Evolutionary conservation across 257 asterid species (phyloP).

Genomic region (Plantago elongata): DNA sequence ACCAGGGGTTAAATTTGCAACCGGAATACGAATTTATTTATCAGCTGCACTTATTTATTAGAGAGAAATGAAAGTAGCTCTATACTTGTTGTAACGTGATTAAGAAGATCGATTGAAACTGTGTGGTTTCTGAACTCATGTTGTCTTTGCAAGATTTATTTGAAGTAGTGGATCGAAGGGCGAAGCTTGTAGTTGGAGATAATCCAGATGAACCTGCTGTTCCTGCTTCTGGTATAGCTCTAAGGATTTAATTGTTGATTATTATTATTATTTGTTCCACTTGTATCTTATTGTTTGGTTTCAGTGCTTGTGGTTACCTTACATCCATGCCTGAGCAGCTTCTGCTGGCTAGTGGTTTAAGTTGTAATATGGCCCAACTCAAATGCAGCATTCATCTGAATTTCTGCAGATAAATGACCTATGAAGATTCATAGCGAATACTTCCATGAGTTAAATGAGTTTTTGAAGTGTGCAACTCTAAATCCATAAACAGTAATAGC

Average conservation of each 20-base stretch:
- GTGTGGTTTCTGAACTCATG: slow-evolving; percentile 12
- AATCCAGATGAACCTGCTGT: slow-evolving; percentile 62
- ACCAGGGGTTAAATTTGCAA: too few species aligned
- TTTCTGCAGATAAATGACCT: not conserved
- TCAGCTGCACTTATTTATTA: slow-evolving; percentile 4
- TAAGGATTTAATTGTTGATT: not conserved
- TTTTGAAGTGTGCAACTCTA: too few species aligned
- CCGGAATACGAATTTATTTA: not conserved
- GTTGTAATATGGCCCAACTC: not conserved
- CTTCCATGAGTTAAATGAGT: too few species aligned
- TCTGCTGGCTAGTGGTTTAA: not conserved
- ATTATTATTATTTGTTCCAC: too few species aligned
- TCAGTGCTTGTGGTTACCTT: slow-evolving; percentile 1
- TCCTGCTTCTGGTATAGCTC: slow-evolving; percentile 49
- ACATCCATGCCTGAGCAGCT: not conserved
- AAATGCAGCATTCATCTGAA: not conserved
- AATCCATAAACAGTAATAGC: too few species aligned
- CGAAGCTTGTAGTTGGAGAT: slow-evolving; percentile 88
- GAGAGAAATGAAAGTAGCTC: too few species aligned
- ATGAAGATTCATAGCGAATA: not conserved
- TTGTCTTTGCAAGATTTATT: slow-evolving; percentile 61
- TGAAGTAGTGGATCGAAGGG: slow-evolving; percentile 94
- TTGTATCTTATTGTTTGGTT: too few species aligned
- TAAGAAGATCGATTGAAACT: not conserved
- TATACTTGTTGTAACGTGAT: too few species aligned